Percentiles rank a stretch among this genome's conserved stretches.
Evolutionary conservation across 352 stramenopile species (phyloP).

Genomic region (Phytophthora sansomeana): DNA sequence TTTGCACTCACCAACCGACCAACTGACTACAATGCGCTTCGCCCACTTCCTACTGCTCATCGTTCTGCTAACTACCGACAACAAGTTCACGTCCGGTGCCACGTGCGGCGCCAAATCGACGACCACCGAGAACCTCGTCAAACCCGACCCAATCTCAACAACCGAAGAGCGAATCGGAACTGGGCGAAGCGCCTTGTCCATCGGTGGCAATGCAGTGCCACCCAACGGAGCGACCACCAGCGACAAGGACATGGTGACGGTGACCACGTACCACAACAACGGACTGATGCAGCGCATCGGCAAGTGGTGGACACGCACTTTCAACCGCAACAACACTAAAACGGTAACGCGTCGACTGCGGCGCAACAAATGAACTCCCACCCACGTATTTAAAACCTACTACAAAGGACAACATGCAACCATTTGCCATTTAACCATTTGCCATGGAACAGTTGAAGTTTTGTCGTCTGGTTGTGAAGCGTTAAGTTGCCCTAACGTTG

Average conservation of each 20-base stretch:
- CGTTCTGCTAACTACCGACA: conserved; percentile 2
- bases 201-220: conserved; percentile 3
- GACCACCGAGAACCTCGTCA: neutral
- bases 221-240: neutral
- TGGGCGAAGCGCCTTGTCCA: neutral
- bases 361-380: neutral
- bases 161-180: conserved; percentile 17
- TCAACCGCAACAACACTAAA: neutral
- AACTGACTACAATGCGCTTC: conserved; percentile 12
- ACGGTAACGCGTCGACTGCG: conserved; percentile 9
- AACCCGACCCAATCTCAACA: neutral
- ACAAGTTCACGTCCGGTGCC: conserved; percentile 1
- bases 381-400: too few relatives aligned
- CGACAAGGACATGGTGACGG: neutral
- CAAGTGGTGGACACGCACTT: conserved; percentile 16
- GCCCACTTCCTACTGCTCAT: conserved; percentile 11
- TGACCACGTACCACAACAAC: conserved; percentile 17
- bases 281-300: conserved; percentile 12
- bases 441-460: too few relatives aligned
- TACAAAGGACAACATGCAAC: too few relatives aligned
- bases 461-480: too few relatives aligned
- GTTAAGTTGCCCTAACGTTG: too few relatives aligned
- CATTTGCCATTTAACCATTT: too few relatives aligned
- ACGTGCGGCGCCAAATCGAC: conserved; percentile 14
- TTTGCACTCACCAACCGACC: conserved; percentile 6